Evolutionary conservation across 2,329 filamentous ascomycete genomes (phyloP).

Genomic region (Pochonia chlamydosporia): DNA sequence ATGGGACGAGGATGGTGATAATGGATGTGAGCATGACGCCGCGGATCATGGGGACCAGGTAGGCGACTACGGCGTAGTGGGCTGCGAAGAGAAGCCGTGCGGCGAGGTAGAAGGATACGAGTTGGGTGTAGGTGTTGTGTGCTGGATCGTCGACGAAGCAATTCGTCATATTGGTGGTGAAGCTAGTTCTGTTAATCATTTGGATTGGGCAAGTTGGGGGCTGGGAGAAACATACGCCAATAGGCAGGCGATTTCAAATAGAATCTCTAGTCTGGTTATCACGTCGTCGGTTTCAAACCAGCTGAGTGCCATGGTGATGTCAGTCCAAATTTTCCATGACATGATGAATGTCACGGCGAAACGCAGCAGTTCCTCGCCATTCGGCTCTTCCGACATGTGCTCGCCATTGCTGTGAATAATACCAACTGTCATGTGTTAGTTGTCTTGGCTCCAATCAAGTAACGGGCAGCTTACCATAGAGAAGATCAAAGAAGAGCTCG

Average conservation of each 20-base stretch:
- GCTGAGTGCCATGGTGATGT: conserved; percentile 49
- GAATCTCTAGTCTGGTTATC: conserved; percentile 48
- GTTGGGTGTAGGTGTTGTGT: conserved; percentile 48
- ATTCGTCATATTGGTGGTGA: conserved; percentile 57
- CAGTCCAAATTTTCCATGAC: conserved; percentile 59
- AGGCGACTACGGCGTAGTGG: conserved; percentile 41
- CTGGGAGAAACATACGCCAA: conserved; percentile 35
- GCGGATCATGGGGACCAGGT: conserved; percentile 50
- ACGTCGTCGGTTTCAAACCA: conserved; percentile 60
- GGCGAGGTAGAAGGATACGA: conserved; percentile 56
- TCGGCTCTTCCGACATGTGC: conserved; percentile 49
- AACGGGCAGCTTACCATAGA: conserved; percentile 37
- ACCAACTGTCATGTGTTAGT: conserved; percentile 34
- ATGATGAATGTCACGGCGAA: conserved; percentile 58
- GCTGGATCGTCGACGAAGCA: conserved; percentile 39
- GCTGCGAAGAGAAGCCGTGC: conserved; percentile 47
- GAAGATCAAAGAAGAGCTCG: conserved; percentile 59
- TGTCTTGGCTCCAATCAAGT: not conserved
- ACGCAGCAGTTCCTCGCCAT: conserved; percentile 48
- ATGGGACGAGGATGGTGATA: conserved; percentile 38
- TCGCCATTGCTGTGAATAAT: conserved; percentile 61
- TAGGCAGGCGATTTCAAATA: conserved; percentile 56
- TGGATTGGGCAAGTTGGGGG: not conserved
- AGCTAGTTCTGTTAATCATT: conserved; percentile 25
- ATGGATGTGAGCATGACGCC: conserved; percentile 47